phyloP scores from a whole-genome alignment of 345 rosid species.

The Eucalyptus pumila region DNA sequence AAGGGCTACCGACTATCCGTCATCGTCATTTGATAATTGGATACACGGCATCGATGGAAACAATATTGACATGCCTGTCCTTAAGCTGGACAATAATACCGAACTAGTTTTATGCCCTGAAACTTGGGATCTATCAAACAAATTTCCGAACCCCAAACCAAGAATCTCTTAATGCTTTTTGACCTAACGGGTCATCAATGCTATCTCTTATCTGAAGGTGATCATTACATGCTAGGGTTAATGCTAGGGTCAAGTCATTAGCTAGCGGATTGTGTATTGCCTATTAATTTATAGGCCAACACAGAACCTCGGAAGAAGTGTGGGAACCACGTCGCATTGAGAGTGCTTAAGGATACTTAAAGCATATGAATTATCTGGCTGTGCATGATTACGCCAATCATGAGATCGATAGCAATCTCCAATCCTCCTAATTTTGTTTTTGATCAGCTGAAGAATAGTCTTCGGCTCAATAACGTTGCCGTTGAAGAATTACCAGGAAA shows the following conservation, averaged over 20 bases:
- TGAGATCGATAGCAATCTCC: neutral
- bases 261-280: neutral
- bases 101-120: neutral
- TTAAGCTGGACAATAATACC: neutral
- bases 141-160: neutral
- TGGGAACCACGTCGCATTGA: too few species aligned
- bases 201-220: neutral
- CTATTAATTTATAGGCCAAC: neutral
- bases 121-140: neutral
- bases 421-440: neutral
- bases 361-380: neutral
- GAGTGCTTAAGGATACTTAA: neutral
- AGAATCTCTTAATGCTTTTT: neutral
- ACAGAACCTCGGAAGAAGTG: too few species aligned
- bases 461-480: neutral
- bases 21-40: too few species aligned
- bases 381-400: neutral
- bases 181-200: neutral
- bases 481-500: neutral
- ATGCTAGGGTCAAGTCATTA: neutral
- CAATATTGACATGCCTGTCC: accelerated
- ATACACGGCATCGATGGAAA: too few species aligned
- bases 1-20: too few species aligned
- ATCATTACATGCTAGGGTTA: neutral
- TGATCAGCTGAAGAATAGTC: neutral